Evolutionary conservation across 805 yeast species (phyloP).

Genomic region (Grigorovia transvaalensis): DNA sequence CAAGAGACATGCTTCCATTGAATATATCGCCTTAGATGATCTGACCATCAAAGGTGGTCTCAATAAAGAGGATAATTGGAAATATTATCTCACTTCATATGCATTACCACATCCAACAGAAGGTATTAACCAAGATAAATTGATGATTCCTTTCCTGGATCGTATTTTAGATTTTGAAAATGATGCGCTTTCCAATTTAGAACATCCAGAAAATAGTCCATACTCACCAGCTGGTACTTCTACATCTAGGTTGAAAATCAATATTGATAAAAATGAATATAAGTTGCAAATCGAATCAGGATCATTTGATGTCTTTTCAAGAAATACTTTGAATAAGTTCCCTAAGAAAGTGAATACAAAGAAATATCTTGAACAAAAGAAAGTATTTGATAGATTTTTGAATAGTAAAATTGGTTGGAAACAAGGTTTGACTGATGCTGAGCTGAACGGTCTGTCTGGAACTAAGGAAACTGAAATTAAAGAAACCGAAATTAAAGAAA

Average conservation of each 20-base stretch:
- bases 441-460: not conserved
- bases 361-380: conserved; percentile 24
- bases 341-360: conserved; percentile 19
- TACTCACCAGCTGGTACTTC: conserved; percentile 45
- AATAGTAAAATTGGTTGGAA: conserved; percentile 53
- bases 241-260: conserved; percentile 63
- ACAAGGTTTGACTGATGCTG: conserved; percentile 25
- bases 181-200: conserved; percentile 26
- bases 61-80: conserved; percentile 63
- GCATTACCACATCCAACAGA: conserved; percentile 96
- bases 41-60: conserved; percentile 64
- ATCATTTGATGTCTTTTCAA: conserved; percentile 68
- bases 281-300: conserved; percentile 70
- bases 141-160: conserved; percentile 71
- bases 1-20: conserved; percentile 49
- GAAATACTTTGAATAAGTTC: conserved; percentile 42
- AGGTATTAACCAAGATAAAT: conserved; percentile 71
- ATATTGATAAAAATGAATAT: conserved; percentile 69
- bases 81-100: conserved; percentile 86
- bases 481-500: not conserved
- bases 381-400: conserved; percentile 31
- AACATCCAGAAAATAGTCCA: conserved; percentile 4
- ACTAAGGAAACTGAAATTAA: not conserved
- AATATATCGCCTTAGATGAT: conserved; percentile 81
- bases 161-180: conserved; percentile 45